Conservation (phyloP, 2,329 filamentous ascomycete species). For the Nectriaceae sp. region DNA sequence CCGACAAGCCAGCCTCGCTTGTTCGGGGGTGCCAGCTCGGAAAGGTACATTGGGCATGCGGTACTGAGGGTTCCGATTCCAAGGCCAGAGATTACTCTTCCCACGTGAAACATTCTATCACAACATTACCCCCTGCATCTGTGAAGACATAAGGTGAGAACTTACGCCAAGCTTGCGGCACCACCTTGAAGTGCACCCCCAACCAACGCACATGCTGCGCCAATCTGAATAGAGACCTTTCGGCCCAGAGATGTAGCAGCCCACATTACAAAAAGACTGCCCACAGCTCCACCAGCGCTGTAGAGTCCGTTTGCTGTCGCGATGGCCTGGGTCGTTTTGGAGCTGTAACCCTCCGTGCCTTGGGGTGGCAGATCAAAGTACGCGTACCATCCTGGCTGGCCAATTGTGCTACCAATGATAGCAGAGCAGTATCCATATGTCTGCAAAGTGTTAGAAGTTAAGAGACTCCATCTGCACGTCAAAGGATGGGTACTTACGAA, state of each 20-base stretch:
- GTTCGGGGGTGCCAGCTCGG: constrained; percentile 36
- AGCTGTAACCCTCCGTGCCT: constrained; percentile 46
- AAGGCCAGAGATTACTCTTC: constrained; percentile 47
- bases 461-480: no score
- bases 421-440: constrained; percentile 54
- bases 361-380: constrained; percentile 48
- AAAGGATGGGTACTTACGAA: constrained; percentile 24
- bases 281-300: constrained; percentile 49
- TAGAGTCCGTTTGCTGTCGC: constrained; percentile 51
- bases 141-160: background rate
- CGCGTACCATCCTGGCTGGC: constrained; percentile 52
- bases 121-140: background rate
- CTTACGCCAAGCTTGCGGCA: constrained; percentile 44
- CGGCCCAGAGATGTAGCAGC: constrained; percentile 45
- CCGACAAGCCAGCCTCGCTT: constrained; percentile 52
- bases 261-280: constrained; percentile 52
- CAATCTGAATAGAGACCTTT: constrained; percentile 48
- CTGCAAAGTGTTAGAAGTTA: constrained; percentile 26
- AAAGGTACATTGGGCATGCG: constrained; percentile 38
- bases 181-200: constrained; percentile 49
- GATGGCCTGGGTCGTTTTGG: constrained; percentile 47
- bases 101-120: constrained; percentile 40
- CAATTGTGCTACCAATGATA: constrained; percentile 53
- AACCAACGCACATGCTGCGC: constrained; percentile 43
- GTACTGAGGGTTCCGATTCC: constrained; percentile 41